Conservation (phyloP, 192 early-diverging fungal species). For the Rhizophagus prolifer region DNA sequence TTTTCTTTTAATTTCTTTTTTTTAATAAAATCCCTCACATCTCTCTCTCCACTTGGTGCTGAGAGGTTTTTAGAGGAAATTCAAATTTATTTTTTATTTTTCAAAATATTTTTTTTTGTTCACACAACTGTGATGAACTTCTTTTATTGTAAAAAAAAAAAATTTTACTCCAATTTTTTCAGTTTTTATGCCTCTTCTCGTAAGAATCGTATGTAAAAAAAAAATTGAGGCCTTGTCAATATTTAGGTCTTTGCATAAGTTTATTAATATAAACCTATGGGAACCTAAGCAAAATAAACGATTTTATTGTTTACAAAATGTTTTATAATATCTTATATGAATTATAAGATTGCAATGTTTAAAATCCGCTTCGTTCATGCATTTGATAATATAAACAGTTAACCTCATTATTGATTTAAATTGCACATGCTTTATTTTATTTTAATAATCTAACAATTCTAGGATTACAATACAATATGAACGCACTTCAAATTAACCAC, state of each 20-base stretch:
- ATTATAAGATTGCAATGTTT: too few species aligned
- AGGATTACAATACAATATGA: too few species aligned
- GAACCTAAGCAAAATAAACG: neutral
- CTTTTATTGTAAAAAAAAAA: neutral
- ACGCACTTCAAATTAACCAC: too few species aligned
- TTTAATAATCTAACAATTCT: too few species aligned
- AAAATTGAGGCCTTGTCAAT: neutral
- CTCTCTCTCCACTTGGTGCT: conserved; percentile 15
- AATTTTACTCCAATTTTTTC: conserved; percentile 7
- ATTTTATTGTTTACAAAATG: neutral
- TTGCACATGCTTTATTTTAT: too few species aligned
- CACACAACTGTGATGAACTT: neutral
- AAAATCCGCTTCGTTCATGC: too few species aligned
- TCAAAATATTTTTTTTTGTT: neutral
- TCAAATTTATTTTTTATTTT: neutral
- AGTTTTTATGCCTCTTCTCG: too few species aligned
- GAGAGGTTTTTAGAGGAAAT: neutral
- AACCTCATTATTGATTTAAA: too few species aligned
- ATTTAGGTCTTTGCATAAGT: neutral
- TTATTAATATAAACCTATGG: neutral
- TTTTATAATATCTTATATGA: too few species aligned
- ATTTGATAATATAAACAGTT: too few species aligned
- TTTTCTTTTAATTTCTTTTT: neutral
- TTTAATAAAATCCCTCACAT: neutral
- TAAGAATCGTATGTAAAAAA: neutral